Evolutionary conservation across 768 basidiomycete genomes (phyloP), one percentile per base, ranked within the genome.

Genomic region (Tylopilus subfusipes): DNA sequence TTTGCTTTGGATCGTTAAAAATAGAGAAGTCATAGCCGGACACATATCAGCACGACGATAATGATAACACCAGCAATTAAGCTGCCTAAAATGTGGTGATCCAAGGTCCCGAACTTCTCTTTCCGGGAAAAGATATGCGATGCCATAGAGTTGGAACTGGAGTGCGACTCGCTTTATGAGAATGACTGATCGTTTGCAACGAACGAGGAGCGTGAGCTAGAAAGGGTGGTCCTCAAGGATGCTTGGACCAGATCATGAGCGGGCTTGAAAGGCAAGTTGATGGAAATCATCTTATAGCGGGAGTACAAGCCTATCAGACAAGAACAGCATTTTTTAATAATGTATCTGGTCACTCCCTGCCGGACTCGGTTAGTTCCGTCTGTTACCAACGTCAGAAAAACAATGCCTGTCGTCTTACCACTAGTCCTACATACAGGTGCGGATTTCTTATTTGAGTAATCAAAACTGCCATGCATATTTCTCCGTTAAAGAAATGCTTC

Each of bases 41-140:
- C 29, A 25, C 27, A 79, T 48, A 22, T 75, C 52, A 39, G 80
- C 66, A 27, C 73, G 42, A 53, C 18, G 21, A 54, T 0, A n/a
- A 39, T 19, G 33, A 66, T 9, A 22, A 53, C 31, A 13, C 53
- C 61, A 0, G 42, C 63, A 12, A 58, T 44, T 5, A 75, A 70
- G 60, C 86, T 76, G 7, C 81, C 85, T 50, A 70, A 79, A 45
- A 85, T 77, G 59, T 77, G 74, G 21, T 75, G 38, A 10, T 11
- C 16, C 38, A 38, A 18, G n/a, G 38, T n/a, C 38, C n/a, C n/a
- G 13, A 19, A 38, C 11, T 3, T 16, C 19, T 8, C 14, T 39
- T 29, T 24, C 25, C 65, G 69, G 19, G 54, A 18, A 53, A 50
- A 42, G 49, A 57, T 21, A 24, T 30, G 38, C 16, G 64, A 52